These are phyloP conservation scores for Iberis pinnata DNA, from an alignment of 345 rosid species.

Conservation along the genomic window DNA sequence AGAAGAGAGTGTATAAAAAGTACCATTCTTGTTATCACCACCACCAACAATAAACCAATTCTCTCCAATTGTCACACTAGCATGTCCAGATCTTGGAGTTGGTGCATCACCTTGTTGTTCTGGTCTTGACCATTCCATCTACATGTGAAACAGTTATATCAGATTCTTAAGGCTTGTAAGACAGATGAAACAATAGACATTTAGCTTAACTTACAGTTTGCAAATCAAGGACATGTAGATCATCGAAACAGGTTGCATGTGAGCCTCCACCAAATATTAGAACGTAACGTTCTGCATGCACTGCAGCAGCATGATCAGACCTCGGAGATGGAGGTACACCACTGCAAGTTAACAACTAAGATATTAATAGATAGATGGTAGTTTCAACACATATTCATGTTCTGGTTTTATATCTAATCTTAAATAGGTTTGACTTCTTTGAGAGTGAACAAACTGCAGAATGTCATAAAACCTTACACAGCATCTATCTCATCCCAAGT, in stretches of 20 bases:
- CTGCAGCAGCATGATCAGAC: constrained; percentile 97
- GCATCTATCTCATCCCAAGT: constrained; percentile 99
- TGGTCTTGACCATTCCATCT: constrained; percentile 99
- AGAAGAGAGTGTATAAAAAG: constrained; percentile 21
- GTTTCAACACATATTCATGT: constrained; percentile 13
- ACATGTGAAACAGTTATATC: constrained; percentile 21
- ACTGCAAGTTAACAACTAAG: constrained; percentile 46
- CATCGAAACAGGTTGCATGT: constrained; percentile 86
- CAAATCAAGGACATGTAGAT: constrained; percentile 92
- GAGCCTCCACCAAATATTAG: constrained; percentile 98
- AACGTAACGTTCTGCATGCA: constrained; percentile 92
- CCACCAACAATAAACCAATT: constrained; percentile 99
- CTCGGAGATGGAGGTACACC: constrained; percentile 96
- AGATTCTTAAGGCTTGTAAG: constrained; percentile 16
- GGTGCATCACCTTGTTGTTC: constrained; percentile 90
- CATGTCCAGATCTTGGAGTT: constrained; percentile 93
- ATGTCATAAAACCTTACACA: constrained; percentile 47
- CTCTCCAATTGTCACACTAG: constrained; percentile 93
- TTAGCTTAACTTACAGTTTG: constrained; percentile 69
- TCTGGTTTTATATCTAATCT: constrained; percentile 7
- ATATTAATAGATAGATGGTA: no score
- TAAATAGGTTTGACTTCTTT: constrained; percentile 8
- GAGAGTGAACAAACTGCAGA: background rate
- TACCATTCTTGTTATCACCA: constrained; percentile 95
- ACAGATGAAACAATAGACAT: constrained; percentile 18